Percentiles rank a stretch among this genome's conserved stretches.
Evolutionary conservation across 2,329 filamentous ascomycete species (phyloP).

Genomic region (Metarhizium guizhouense): DNA sequence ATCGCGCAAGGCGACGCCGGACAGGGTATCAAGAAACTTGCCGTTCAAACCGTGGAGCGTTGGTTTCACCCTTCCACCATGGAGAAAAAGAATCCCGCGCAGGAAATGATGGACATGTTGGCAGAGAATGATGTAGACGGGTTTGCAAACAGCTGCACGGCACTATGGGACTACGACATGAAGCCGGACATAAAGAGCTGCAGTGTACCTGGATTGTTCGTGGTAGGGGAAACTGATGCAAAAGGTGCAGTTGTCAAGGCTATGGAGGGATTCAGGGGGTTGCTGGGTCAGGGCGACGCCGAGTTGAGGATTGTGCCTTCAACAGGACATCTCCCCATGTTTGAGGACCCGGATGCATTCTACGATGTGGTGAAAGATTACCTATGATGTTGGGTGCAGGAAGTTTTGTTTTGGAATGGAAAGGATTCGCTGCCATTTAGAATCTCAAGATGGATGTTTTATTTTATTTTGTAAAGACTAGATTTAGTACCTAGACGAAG

Average conservation of each 20-base stretch:
- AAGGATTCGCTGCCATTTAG: no score
- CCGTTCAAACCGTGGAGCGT: constrained; percentile 59
- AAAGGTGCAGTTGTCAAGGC: constrained; percentile 62
- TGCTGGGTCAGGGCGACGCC: constrained; percentile 44
- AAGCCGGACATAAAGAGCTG: constrained; percentile 44
- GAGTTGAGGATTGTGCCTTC: constrained; percentile 57
- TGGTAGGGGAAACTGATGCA: constrained; percentile 66
- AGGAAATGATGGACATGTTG: constrained; percentile 60
- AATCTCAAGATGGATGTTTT: no score
- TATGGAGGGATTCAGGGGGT: constrained; percentile 64
- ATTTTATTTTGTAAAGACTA: no score
- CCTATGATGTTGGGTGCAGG: neutral
- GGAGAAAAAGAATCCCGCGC: constrained; percentile 35
- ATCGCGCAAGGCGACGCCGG: constrained; percentile 51
- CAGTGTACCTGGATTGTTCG: constrained; percentile 53
- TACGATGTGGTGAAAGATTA: constrained; percentile 47
- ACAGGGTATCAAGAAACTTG: constrained; percentile 55
- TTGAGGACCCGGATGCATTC: constrained; percentile 62
- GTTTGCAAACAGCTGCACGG: constrained; percentile 58
- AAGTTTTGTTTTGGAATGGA: neutral
- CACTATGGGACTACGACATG: constrained; percentile 65
- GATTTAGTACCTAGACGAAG: no score
- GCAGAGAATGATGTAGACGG: constrained; percentile 59
- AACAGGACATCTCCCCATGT: constrained; percentile 79
- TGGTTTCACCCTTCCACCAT: constrained; percentile 64